A percentile compares a stretch with the other conserved stretches of the same genome.
These are phyloP conservation scores for Podaxis rugospora DNA, from an alignment of 768 basidiomycete species.

Conservation along the genomic window DNA sequence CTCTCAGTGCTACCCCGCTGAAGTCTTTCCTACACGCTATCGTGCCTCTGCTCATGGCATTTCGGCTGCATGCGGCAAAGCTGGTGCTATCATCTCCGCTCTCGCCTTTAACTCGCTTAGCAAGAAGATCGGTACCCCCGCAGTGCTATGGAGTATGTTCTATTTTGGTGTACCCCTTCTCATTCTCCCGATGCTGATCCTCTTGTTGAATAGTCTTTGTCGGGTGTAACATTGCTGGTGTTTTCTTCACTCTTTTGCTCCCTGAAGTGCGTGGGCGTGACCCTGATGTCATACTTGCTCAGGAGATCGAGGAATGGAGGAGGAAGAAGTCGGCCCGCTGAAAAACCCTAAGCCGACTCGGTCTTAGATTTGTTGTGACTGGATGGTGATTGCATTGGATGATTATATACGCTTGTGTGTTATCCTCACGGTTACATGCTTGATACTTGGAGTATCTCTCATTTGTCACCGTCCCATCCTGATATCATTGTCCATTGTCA, in stretches of 20 bases:
- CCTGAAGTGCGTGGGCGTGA: constrained; percentile 38
- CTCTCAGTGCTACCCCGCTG: constrained; percentile 62
- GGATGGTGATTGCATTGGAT: neutral
- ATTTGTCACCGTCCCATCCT: too few relatives aligned
- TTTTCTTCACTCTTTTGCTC: constrained; percentile 32
- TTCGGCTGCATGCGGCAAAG: constrained; percentile 70
- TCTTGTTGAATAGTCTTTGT: constrained; percentile 50
- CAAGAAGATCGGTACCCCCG: constrained; percentile 56
- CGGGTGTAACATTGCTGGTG: constrained; percentile 56
- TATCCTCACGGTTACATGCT: too few relatives aligned
- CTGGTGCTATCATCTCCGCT: constrained; percentile 73
- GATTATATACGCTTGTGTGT: neutral
- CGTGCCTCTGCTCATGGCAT: constrained; percentile 72
- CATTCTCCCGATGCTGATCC: neutral
- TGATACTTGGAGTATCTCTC: too few relatives aligned
- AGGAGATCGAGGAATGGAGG: constrained; percentile 25
- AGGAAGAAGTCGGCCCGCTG: neutral
- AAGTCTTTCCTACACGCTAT: constrained; percentile 77
- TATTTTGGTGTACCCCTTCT: neutral
- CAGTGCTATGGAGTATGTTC: constrained; percentile 67
- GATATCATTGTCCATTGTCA: too few relatives aligned
- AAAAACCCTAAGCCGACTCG: neutral
- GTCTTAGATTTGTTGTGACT: neutral
- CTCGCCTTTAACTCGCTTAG: constrained; percentile 67
- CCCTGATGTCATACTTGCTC: constrained; percentile 30